Percentiles rank a stretch among this genome's conserved stretches.
Conservation (phyloP, 1,284 basidiomycete species). For the Puccinia hordei region DNA sequence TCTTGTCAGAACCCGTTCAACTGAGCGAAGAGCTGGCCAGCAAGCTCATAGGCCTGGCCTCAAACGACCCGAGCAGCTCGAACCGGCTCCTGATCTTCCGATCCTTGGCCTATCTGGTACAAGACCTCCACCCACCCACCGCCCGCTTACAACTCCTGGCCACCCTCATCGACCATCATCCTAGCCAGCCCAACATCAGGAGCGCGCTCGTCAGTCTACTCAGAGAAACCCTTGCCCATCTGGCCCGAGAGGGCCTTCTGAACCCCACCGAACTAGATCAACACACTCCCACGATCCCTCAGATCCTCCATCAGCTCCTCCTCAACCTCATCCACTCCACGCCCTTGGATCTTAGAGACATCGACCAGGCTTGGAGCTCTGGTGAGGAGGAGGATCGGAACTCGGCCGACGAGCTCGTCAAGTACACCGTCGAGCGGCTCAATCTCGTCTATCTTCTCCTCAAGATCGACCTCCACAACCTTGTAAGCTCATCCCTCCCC, state of each 20-base stretch:
- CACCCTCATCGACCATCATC: neutral
- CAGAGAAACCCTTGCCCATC: neutral
- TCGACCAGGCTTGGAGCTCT: neutral
- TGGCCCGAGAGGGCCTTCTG: neutral
- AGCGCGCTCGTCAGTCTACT: neutral
- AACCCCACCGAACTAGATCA: neutral
- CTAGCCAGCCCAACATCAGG: neutral
- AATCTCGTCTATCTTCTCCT: neutral
- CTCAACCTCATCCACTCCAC: neutral
- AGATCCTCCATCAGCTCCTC: neutral
- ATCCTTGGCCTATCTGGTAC: neutral
- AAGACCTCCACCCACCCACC: neutral
- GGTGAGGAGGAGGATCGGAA: neutral
- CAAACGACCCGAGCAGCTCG: neutral
- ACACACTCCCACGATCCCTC: neutral
- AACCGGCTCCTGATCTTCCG: conserved; percentile 1
- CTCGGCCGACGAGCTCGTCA: neutral
- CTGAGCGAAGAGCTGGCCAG: neutral
- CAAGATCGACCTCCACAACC: conserved; percentile 6
- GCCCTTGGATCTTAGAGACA: neutral
- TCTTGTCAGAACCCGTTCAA: neutral
- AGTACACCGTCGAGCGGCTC: neutral
- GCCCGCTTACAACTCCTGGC: neutral
- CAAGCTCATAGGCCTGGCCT: neutral
- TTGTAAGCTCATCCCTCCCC: neutral